These are phyloP conservation scores for Leucoagaricus sp. DNA, from an alignment of 1,284 basidiomycete genomes.

Conservation along the genomic window DNA sequence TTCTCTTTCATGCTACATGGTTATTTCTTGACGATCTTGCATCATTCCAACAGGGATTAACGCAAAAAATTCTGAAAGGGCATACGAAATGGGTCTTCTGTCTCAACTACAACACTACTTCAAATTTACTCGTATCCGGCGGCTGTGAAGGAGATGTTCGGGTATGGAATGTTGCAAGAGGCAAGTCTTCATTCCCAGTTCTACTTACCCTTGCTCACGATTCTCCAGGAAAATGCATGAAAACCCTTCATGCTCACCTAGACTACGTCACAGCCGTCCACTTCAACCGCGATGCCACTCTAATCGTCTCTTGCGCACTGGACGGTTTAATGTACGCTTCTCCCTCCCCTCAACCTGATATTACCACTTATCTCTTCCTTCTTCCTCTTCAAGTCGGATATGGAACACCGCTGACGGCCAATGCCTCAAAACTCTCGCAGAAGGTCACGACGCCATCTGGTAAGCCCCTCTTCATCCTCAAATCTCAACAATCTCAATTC, in stretches of 20 bases:
- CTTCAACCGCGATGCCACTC: slow-evolving; percentile 90
- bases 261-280: slow-evolving; percentile 95
- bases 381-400: slow-evolving; percentile 78
- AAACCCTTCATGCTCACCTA: slow-evolving; percentile 87
- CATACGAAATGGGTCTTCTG: slow-evolving; percentile 93
- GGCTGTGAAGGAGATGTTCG: slow-evolving; percentile 91
- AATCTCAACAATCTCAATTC: too few relatives aligned
- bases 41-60: slow-evolving; percentile 54
- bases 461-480: slow-evolving; percentile 37
- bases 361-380: slow-evolving; percentile 14
- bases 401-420: slow-evolving; percentile 95
- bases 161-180: slow-evolving; percentile 88
- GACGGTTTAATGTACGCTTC: slow-evolving; percentile 88
- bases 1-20: slow-evolving; percentile 8
- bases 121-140: slow-evolving; percentile 89
- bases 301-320: slow-evolving; percentile 89
- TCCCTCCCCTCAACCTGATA: slow-evolving; percentile 5
- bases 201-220: neutral
- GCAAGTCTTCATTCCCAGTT: slow-evolving; percentile 36
- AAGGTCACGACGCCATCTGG: slow-evolving; percentile 88
- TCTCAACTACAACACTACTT: slow-evolving; percentile 86
- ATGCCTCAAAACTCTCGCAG: slow-evolving; percentile 94
- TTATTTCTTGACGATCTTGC: slow-evolving; percentile 8
- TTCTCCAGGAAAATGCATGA: slow-evolving; percentile 70
- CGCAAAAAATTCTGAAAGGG: slow-evolving; percentile 68